Evolutionary conservation across 495 filamentous ascomycete species (phyloP), one percentile per base, ranked within the genome.

Genomic region (Cercophora samala): DNA sequence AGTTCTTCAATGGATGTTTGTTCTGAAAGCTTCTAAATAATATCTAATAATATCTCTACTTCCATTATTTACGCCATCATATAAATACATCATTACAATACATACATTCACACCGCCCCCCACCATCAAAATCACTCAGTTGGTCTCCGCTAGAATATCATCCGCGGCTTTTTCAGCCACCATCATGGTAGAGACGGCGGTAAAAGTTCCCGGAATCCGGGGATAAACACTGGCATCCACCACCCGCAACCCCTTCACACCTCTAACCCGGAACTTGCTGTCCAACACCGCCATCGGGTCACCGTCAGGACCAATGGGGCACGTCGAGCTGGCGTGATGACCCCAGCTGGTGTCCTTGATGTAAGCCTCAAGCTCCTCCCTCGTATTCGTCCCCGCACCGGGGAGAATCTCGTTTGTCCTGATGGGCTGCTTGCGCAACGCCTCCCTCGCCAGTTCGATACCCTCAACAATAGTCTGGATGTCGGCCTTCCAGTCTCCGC

Each of bases 191-290:
- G 84, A 77, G 17, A 85, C 64, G 0, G 75, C 78, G 24, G 83
- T 82, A 64, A 83, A 89, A 11, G 81, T 81, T 0, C 87, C 87
- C 13, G 85, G 86, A 58, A 86, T 86, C 68, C 77, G 75, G 3
- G 86, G 86, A 63, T 82, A 88, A 5, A 84, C 81, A 32, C 68
- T 71, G 17, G 86, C 87, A 75, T 89, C 88, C 0, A 89, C 87
- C 21, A 89, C 86, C 60, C 88, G 77, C 69, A 89, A 68, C 6
- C 85, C 80, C n/a, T 80, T 73, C 0, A 85, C 81, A 0, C 85
- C 84, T 22, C 85, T 78, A 2, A 90, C 87, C 0, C 84, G 72
- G 68, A 89, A 87, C 66, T 82, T 78, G 1, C 77, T 75, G 69
- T 89, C 87, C 59, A 90, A 62, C 21, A 88, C 87, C 1, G 86